Evolutionary conservation across 2,329 filamentous ascomycete species (phyloP).

Genomic region (Scopulariopsis brevicaulis): DNA sequence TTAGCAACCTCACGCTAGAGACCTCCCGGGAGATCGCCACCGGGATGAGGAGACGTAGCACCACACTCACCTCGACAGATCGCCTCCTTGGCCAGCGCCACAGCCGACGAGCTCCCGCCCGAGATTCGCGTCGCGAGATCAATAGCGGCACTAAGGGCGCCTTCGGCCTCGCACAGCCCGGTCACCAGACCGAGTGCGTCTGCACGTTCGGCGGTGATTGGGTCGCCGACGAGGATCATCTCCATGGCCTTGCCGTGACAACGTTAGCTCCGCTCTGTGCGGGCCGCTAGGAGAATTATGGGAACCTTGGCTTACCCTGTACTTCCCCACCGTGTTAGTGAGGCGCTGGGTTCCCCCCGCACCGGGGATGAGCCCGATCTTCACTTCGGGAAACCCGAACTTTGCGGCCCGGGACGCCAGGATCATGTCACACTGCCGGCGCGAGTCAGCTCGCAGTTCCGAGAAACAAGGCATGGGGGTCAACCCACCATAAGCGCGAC

Average conservation of each 20-base stretch:
- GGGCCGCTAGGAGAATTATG: too few species aligned
- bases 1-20: not conserved
- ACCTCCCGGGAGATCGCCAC: too few species aligned
- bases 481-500: constrained; percentile 30
- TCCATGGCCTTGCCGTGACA: constrained; percentile 7
- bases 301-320: constrained; percentile 17
- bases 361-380: constrained; percentile 26
- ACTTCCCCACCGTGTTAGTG: constrained; percentile 27
- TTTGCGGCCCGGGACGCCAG: constrained; percentile 20
- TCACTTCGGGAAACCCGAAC: constrained; percentile 27
- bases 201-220: constrained; percentile 6
- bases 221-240: constrained; percentile 7
- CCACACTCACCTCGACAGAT: not conserved
- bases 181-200: constrained; percentile 3
- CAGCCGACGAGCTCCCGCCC: not conserved
- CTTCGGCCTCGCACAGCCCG: constrained; percentile 1
- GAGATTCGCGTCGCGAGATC: not conserved
- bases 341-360: constrained; percentile 27
- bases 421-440: constrained; percentile 24
- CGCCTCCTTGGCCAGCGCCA: constrained; percentile 1
- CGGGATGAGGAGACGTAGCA: too few species aligned
- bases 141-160: constrained; percentile 2
- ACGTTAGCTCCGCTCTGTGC: not conserved
- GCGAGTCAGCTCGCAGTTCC: not conserved
- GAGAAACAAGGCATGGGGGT: not conserved